Conservation (phyloP, 768 basidiomycete species). For the Mycena amicta region DNA sequence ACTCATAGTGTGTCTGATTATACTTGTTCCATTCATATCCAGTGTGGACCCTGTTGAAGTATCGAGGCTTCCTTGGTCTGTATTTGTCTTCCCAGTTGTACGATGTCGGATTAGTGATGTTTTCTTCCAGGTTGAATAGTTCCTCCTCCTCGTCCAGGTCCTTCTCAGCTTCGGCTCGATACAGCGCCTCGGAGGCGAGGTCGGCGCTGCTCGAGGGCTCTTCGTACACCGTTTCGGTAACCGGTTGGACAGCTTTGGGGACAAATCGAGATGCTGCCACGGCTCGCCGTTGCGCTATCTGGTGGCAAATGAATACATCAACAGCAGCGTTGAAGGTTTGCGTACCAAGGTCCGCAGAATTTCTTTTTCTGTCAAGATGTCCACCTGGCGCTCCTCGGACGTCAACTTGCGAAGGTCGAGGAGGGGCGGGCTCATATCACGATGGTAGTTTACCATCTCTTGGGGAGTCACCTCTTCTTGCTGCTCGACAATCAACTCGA, state of each 20-base stretch:
- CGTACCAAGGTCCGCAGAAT: conserved; percentile 68
- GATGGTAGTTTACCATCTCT: conserved; percentile 77
- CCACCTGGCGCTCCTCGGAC: conserved; percentile 79
- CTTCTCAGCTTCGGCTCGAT: conserved; percentile 87
- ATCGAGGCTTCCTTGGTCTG: conserved; percentile 93
- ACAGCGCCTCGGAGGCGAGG: conserved; percentile 86
- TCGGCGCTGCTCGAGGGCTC: conserved; percentile 68
- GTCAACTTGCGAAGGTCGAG: conserved; percentile 71
- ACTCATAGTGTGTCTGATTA: conserved; percentile 99
- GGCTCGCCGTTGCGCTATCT: conserved; percentile 79
- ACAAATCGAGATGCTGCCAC: conserved; percentile 90
- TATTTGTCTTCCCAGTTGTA: conserved; percentile 99
- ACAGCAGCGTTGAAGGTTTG: no score
- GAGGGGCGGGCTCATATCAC: conserved; percentile 83
- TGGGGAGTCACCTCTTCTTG: conserved; percentile 47
- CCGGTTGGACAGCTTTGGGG: conserved; percentile 66
- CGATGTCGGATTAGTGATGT: conserved; percentile 75
- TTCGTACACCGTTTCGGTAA: conserved; percentile 57
- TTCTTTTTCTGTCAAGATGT: conserved; percentile 70
- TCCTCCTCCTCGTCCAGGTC: conserved; percentile 97
- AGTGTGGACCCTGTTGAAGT: conserved; percentile 98
- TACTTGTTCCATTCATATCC: conserved; percentile 99
- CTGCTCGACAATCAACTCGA: conserved; percentile 32
- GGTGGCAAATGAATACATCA: conserved; percentile 1
- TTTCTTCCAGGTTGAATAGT: conserved; percentile 91